Evolutionary conservation across 2,329 filamentous ascomycete genomes (phyloP), one percentile per base, ranked within the genome.

Genomic region (Cordyceps fumosorosea): DNA sequence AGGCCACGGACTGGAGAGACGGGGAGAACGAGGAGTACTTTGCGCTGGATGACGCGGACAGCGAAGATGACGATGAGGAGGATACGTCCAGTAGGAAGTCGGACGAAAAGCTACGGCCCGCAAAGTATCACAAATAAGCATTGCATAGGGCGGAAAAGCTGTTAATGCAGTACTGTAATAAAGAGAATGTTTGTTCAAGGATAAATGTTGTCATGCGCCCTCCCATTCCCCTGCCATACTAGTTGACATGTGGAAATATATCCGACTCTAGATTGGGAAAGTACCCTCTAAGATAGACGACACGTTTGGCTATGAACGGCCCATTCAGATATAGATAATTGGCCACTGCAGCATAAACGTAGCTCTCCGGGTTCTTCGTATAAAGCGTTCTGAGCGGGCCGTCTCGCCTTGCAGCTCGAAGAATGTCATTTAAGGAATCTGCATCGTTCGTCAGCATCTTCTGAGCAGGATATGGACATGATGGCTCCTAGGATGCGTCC

Each of bases 31-130:
- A 63, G 24, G 61, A 63, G 42, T 58, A 63, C 45, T 63, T 63
- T 53, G 62, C 62, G 8, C 45, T 63, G 32, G 56, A 63, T 14
- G 48, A 54, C 5, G 29, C 45, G 5, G 56, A 60, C 8, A 60
- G 56, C 18, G 62, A 63, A 2, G 50, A 60, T 20, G 62, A 63
- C 22, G 62, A 56, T n/a, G 62, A 60, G 18, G 62, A 60, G n/a
- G 59, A 61, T 50, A 44, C 20, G 8, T 48, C 52, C 14, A 32
- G 44, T 1, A 55, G 59, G 14, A 61, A 55, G 29, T 61, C 59
- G n/a, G 47, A 55, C 11, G 59, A 61, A n/a, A 55, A 50, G 44
- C 44, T 61, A 8, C 59, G 59, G n/a, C 59, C 59, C 5, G 51
- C 52, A 20, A 61, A 61, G 44, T 50, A 61, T 42, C 51, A 61